Evolutionary conservation across 2,329 filamentous ascomycete genomes (phyloP).

Genomic region (Fusarium sterilihyphosum): DNA sequence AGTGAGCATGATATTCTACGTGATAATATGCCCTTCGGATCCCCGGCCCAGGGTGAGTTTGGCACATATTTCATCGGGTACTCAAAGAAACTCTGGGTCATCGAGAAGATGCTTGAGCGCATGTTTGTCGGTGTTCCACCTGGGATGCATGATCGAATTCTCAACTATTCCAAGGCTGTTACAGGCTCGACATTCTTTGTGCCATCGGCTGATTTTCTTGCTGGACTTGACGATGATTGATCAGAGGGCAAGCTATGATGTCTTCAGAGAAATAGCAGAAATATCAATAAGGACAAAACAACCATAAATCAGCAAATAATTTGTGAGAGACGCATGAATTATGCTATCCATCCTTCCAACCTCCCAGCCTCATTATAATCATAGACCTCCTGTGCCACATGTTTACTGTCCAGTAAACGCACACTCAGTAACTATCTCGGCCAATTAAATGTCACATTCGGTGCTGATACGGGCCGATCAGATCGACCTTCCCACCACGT

Average conservation of each 20-base stretch:
- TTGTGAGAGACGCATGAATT: background rate
- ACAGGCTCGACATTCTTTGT: conserved; percentile 66
- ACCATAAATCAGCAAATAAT: background rate
- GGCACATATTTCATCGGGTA: conserved; percentile 70
- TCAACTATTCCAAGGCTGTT: conserved; percentile 63
- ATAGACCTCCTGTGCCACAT: background rate
- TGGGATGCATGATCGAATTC: conserved; percentile 63
- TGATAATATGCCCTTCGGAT: conserved; percentile 71
- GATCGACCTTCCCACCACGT: background rate
- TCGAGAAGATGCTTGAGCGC: conserved; percentile 66
- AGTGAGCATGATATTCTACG: conserved; percentile 63
- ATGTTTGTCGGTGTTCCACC: conserved; percentile 67
- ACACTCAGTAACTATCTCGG: background rate
- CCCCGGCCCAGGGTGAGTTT: conserved; percentile 59
- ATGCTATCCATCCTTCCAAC: background rate
- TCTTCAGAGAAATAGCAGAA: background rate
- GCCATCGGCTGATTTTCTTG: conserved; percentile 44
- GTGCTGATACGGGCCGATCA: background rate
- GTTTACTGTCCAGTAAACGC: background rate
- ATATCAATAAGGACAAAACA: background rate
- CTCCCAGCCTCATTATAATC: background rate
- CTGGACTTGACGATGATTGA: conserved; percentile 11
- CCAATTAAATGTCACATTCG: background rate
- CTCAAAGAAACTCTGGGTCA: conserved; percentile 62
- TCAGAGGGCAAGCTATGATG: background rate